These are phyloP conservation scores for Pythium dissotocum DNA, from an alignment of 352 stramenopile species.

Conservation along the genomic window DNA sequence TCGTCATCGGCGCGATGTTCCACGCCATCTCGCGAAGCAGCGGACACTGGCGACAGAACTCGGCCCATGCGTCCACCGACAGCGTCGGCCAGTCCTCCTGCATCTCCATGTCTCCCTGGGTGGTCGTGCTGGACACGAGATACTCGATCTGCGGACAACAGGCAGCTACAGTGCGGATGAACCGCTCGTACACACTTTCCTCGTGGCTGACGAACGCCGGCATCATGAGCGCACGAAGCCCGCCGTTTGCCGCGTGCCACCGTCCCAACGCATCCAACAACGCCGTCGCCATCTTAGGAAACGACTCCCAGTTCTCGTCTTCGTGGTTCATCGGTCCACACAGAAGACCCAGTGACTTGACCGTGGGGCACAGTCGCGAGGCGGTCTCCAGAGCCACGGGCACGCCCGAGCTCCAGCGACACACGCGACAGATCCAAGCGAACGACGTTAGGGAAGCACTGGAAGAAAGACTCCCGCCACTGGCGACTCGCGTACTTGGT, in stretches of 20 bases:
- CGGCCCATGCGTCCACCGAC: neutral
- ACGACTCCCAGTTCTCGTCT: neutral
- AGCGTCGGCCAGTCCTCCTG: neutral
- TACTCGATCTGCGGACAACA: neutral
- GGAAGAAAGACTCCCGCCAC: neutral
- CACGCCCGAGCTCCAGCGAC: neutral
- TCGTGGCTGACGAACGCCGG: neutral
- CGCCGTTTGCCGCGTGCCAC: neutral
- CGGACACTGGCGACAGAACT: neutral
- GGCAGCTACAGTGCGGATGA: neutral
- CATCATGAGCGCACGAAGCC: neutral
- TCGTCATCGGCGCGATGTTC: neutral
- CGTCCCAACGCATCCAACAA: neutral
- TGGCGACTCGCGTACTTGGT: neutral
- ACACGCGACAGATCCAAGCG: neutral
- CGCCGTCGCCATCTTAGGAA: neutral
- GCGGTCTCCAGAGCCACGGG: neutral
- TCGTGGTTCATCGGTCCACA: neutral
- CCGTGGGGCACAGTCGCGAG: neutral
- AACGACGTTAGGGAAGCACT: neutral
- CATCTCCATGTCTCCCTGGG: neutral
- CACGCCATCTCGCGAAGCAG: neutral
- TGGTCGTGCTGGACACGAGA: neutral
- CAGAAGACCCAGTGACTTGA: neutral
- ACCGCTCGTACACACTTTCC: neutral